Evolutionary conservation across 1,284 basidiomycete species (phyloP), one percentile per base, ranked within the genome.

Genomic region (Tetrapyrgos nigripes): DNA sequence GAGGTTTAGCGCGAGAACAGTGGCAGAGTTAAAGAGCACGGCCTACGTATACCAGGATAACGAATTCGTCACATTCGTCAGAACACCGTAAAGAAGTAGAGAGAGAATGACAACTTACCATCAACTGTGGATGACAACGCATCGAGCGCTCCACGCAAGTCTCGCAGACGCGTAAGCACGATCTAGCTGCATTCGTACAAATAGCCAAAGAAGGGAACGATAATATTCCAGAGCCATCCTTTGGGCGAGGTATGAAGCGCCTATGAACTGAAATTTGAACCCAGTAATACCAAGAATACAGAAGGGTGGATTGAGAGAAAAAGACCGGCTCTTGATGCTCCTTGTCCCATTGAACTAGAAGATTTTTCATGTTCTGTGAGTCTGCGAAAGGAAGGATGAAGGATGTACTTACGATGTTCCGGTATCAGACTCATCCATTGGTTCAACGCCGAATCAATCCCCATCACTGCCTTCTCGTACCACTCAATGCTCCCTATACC

Each of bases 1-100:
- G 91, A 93, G 23, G 92, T 86, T 89, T 61, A 93, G 76, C 50
- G 93, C 73, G 3, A 93, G 76, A 19, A 92, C 84, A 55, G 91
- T 82, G 0, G 82, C 87, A 0, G 87, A 79, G 0, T 86, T 86
- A 69, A 89, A 91, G 1, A 85, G 77, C 3, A 71, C 26, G 59
- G 78, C 71, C 73, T 78, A n/a, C 43, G 27, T 28, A 29, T 50
- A 3, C 4, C n/a, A n/a, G n/a, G n/a, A n/a, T n/a, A n/a, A n/a
- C n/a, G n/a, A n/a, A n/a, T 6, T 40, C 19, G 19, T 8, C 31
- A 33, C 14, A 8, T n/a, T 33, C 8, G 31, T 8, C 8, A 14
- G 14, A n/a, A 8, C 14, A 33, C 31, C 8, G 8, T 8, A 33
- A 24, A 11, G 14, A 8, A 8, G 14, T 8, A 33, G 8, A 8